Evolutionary conservation across 208 protist genomes (phyloP).

Genomic region (Wallacemonas sp.): DNA sequence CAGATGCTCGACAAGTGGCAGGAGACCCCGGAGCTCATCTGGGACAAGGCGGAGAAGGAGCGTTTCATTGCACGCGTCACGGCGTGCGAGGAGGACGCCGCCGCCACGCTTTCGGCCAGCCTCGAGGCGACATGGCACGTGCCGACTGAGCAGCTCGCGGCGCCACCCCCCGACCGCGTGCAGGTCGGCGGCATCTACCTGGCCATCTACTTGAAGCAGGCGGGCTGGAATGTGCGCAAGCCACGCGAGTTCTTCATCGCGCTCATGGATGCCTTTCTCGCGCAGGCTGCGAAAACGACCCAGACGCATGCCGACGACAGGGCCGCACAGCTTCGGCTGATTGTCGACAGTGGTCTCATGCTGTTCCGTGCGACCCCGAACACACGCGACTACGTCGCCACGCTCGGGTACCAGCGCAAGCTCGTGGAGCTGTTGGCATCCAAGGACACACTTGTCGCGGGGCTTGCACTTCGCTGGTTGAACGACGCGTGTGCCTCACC

Average conservation of each 20-base stretch:
- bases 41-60: slow-evolving; percentile 77
- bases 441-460: slow-evolving; percentile 3
- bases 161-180: slow-evolving; percentile 22
- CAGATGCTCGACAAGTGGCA: slow-evolving; percentile 86
- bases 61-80: slow-evolving; percentile 38
- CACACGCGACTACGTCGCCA: slow-evolving; percentile 61
- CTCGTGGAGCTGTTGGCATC: slow-evolving; percentile 33
- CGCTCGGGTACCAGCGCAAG: slow-evolving; percentile 74
- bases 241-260: slow-evolving; percentile 81
- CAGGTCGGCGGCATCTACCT: slow-evolving; percentile 87
- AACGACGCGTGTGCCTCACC: slow-evolving; percentile 55
- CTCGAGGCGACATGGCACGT: slow-evolving; percentile 45
- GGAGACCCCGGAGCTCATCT: slow-evolving; percentile 94
- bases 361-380: slow-evolving; percentile 48
- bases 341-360: slow-evolving; percentile 43
- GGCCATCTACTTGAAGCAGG: slow-evolving; percentile 66
- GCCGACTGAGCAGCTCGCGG: slow-evolving; percentile 30
- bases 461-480: slow-evolving; percentile 51
- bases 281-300: slow-evolving; percentile 10
- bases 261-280: slow-evolving; percentile 63
- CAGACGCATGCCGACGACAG: not conserved
- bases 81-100: slow-evolving; percentile 32
- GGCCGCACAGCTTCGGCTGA: slow-evolving; percentile 34
- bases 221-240: slow-evolving; percentile 80
- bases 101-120: slow-evolving; percentile 27